phyloP scores from a whole-genome alignment of 768 basidiomycete species.

The Sutorius australiensis region DNA sequence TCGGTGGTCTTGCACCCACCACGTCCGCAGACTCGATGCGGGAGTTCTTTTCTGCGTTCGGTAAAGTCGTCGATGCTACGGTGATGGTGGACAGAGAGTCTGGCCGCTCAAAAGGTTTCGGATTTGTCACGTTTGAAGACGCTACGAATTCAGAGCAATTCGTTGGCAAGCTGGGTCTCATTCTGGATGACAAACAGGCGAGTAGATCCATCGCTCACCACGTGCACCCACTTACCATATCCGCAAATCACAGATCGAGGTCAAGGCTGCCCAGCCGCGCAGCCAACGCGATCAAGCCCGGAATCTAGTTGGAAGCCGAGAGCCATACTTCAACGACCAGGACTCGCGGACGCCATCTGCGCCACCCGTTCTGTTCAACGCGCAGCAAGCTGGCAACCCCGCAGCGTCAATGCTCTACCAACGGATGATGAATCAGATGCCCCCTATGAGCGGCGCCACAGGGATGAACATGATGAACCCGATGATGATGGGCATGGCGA shows the following conservation, averaged over 20 bases:
- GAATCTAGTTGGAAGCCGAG: slow-evolving; percentile 25
- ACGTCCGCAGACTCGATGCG: slow-evolving; percentile 72
- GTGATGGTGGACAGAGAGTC: slow-evolving; percentile 84
- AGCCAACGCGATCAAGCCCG: slow-evolving; percentile 57
- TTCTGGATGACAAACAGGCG: slow-evolving; percentile 76
- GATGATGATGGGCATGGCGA: slow-evolving; percentile 46
- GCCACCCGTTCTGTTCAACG: slow-evolving; percentile 30
- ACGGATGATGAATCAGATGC: slow-evolving; percentile 38
- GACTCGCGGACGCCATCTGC: slow-evolving; percentile 35
- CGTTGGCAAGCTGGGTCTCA: slow-evolving; percentile 61
- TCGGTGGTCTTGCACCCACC: slow-evolving; percentile 65
- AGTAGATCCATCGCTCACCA: slow-evolving; percentile 14
- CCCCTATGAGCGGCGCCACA: slow-evolving; percentile 43
- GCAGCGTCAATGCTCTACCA: slow-evolving; percentile 33
- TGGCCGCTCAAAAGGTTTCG: slow-evolving; percentile 75
- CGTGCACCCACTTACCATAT: not conserved
- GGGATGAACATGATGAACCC: slow-evolving; percentile 51
- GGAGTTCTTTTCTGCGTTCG: slow-evolving; percentile 65
- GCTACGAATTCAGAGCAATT: slow-evolving; percentile 59
- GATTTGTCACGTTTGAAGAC: slow-evolving; percentile 80
- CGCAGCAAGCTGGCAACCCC: slow-evolving; percentile 37
- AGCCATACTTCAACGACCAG: slow-evolving; percentile 33
- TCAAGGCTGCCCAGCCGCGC: slow-evolving; percentile 76
- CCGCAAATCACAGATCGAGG: slow-evolving; percentile 57
- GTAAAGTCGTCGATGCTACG: slow-evolving; percentile 79